Evolutionary conservation across 164 flowering plant species (phyloP).

Genomic region (Tetracentron sinense): DNA sequence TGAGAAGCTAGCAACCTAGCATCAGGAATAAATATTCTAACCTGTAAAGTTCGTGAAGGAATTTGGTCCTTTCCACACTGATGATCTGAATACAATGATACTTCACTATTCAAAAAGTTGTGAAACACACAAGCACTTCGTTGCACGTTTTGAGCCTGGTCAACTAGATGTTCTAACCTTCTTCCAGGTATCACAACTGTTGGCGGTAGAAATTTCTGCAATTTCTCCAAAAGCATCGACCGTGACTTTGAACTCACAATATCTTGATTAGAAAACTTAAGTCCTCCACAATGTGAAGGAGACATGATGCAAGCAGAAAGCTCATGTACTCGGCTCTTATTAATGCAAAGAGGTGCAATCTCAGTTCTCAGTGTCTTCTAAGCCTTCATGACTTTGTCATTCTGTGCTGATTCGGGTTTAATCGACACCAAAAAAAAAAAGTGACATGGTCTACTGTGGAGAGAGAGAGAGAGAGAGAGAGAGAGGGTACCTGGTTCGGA

Average conservation of each 20-base stretch:
- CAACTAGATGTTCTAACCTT: slow-evolving; percentile 76
- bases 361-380: slow-evolving; percentile 61
- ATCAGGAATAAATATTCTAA: slow-evolving; percentile 19
- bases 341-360: slow-evolving; percentile 62
- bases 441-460: too few species aligned
- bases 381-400: slow-evolving; percentile 54
- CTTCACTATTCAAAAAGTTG: slow-evolving; percentile 54
- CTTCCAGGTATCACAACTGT: slow-evolving; percentile 59
- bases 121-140: slow-evolving; percentile 72
- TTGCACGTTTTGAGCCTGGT: slow-evolving; percentile 72
- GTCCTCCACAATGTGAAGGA: slow-evolving; percentile 26
- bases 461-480: too few species aligned
- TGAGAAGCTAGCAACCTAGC: background rate
- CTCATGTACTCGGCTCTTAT: slow-evolving; percentile 51
- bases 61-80: slow-evolving; percentile 73
- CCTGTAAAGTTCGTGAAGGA: slow-evolving; percentile 80
- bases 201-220: slow-evolving; percentile 74
- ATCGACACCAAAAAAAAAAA: too few species aligned
- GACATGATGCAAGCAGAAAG: slow-evolving; percentile 55
- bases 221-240: slow-evolving; percentile 44
- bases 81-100: slow-evolving; percentile 77
- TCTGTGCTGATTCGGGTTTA: too few species aligned
- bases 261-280: slow-evolving; percentile 30
- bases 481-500: too few species aligned
- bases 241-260: slow-evolving; percentile 33